Evolutionary conservation across 225 moss, liverwort and hornwort genomes (phyloP).

Genomic region (Pseudisothecium myosuroides): DNA sequence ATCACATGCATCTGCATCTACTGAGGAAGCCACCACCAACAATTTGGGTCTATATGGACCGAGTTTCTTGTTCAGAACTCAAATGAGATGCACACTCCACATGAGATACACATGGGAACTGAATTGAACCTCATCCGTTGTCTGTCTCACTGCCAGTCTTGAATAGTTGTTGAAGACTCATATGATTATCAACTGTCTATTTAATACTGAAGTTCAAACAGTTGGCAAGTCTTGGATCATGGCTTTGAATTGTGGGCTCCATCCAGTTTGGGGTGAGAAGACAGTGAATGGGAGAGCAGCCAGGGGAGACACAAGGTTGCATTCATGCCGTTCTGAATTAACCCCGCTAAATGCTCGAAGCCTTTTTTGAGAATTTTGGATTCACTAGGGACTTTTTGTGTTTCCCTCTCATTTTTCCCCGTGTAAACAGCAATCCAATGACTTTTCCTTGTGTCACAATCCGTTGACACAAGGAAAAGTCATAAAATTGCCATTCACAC

Average conservation of each 20-base stretch:
- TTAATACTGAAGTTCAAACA: neutral
- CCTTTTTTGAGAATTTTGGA: neutral
- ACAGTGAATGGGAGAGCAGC: too few relatives aligned
- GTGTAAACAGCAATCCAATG: too few relatives aligned
- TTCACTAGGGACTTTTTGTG: too few relatives aligned
- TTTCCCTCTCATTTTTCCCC: too few relatives aligned
- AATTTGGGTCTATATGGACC: neutral
- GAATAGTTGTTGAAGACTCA: neutral
- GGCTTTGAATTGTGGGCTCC: neutral
- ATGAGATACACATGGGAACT: neutral
- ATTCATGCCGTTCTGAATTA: neutral
- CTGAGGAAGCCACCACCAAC: neutral
- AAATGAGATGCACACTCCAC: neutral
- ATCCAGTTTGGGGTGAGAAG: neutral
- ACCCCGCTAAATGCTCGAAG: too few relatives aligned
- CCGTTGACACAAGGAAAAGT: too few relatives aligned
- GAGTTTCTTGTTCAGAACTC: neutral
- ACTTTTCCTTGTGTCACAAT: too few relatives aligned
- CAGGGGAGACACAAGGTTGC: neutral
- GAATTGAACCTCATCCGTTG: neutral
- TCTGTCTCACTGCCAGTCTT: neutral
- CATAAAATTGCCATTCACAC: too few relatives aligned
- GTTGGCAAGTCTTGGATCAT: neutral
- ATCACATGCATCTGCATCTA: neutral
- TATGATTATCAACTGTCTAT: neutral